A percentile compares a stretch with the other conserved stretches of the same genome.
These are phyloP conservation scores for Rhodotorula toruloides DNA, from an alignment of 768 basidiomycete species.

Conservation along the genomic window DNA sequence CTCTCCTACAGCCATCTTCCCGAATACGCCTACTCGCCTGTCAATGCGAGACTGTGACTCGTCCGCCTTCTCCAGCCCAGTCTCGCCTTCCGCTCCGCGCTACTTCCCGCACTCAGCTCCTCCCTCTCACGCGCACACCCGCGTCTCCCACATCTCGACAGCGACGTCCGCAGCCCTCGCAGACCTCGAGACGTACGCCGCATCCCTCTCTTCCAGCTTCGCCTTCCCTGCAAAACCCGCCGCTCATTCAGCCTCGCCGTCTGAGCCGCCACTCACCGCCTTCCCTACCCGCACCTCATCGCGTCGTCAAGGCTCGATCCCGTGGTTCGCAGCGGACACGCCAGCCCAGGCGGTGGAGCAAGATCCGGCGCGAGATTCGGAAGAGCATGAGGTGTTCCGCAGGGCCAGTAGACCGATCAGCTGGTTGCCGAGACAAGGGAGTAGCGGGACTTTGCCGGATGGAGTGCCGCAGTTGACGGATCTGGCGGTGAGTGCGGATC, in stretches of 20 bases:
- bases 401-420: constrained; percentile 6
- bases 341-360: not conserved
- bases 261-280: not conserved
- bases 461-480: not conserved
- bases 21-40: too few relatives aligned
- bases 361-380: not conserved
- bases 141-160: not conserved
- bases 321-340: not conserved
- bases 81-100: not conserved
- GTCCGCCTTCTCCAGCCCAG: not conserved
- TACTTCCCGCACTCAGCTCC: not conserved
- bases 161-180: not conserved
- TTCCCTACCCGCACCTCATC: not conserved
- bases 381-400: not conserved
- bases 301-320: not conserved
- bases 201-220: not conserved
- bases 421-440: constrained; percentile 7
- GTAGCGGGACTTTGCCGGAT: constrained; percentile 13
- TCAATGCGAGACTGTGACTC: too few relatives aligned
- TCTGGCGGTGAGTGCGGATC: too few relatives aligned
- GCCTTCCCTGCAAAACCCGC: too few relatives aligned
- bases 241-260: too few relatives aligned
- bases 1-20: not conserved
- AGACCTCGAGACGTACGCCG: not conserved
- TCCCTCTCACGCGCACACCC: not conserved